A percentile compares a stretch with the other conserved stretches of the same genome.
Conservation (phyloP, 2,329 filamentous ascomycete species). For the Keithomyces neogunnii region DNA sequence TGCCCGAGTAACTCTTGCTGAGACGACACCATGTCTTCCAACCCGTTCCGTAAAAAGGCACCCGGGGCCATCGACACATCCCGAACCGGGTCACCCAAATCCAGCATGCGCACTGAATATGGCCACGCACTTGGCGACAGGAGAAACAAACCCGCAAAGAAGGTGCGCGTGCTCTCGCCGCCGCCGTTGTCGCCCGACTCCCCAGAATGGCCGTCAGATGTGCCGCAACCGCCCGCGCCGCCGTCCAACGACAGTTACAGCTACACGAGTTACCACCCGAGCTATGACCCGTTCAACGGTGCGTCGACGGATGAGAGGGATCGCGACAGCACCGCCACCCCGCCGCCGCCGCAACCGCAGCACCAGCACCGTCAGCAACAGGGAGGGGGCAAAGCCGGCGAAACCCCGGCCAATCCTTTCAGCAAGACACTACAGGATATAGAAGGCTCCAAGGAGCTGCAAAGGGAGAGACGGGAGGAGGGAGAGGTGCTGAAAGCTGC, state of each 20-base stretch:
- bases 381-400: neutral
- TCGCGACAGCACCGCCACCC: constrained; percentile 16
- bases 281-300: constrained; percentile 23
- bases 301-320: constrained; percentile 19
- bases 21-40: constrained; percentile 13
- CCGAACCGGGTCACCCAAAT: constrained; percentile 12
- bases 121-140: constrained; percentile 13
- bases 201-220: constrained; percentile 23
- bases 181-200: constrained; percentile 52
- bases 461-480: constrained; percentile 21
- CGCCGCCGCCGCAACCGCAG: constrained; percentile 2
- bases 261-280: constrained; percentile 9
- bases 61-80: constrained; percentile 10
- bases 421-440: constrained; percentile 45
- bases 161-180: constrained; percentile 58
- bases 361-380: neutral
- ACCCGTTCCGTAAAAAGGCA: constrained; percentile 16
- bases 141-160: constrained; percentile 50
- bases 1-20: too few species aligned
- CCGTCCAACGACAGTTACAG: constrained; percentile 12
- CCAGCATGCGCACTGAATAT: constrained; percentile 11
- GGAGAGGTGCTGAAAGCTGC: constrained; percentile 23
- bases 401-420: constrained; percentile 35
- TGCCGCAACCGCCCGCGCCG: constrained; percentile 20
- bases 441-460: constrained; percentile 28